Evolutionary conservation across 371 early-diverging fungal species (phyloP).

Genomic region (Apophysomyces trapeziformis): DNA sequence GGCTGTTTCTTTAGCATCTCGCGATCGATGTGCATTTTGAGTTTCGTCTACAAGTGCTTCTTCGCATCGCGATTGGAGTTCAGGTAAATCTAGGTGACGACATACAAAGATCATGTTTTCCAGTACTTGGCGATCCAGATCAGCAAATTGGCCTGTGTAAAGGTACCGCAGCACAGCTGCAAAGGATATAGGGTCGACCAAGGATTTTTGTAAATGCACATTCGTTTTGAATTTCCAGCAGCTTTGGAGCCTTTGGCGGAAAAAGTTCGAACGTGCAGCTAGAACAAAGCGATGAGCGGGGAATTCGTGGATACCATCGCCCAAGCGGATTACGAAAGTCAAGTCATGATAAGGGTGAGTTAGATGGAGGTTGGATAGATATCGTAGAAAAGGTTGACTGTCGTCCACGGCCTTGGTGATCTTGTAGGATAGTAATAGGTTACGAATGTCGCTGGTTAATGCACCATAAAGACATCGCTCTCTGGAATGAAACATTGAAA

Average conservation of each 20-base stretch:
- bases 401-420: constrained; percentile 45
- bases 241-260: constrained; percentile 24
- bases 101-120: constrained; percentile 36
- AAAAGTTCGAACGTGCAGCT: constrained; percentile 35
- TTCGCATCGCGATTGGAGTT: constrained; percentile 24
- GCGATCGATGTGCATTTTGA: constrained; percentile 19
- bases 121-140: constrained; percentile 18
- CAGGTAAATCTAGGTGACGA: constrained; percentile 30
- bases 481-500: constrained; percentile 10
- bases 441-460: constrained; percentile 35
- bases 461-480: constrained; percentile 50
- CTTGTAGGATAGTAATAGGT: constrained; percentile 41
- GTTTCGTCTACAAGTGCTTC: constrained; percentile 10
- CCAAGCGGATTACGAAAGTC: constrained; percentile 28
- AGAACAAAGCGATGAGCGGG: constrained; percentile 40
- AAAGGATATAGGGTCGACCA: constrained; percentile 36
- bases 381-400: constrained; percentile 40
- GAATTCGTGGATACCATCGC: constrained; percentile 23
- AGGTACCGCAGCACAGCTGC: constrained; percentile 35
- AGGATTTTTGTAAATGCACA: constrained; percentile 23
- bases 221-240: constrained; percentile 24
- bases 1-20: constrained; percentile 32
- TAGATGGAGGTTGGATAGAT: constrained; percentile 31
- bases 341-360: constrained; percentile 34
- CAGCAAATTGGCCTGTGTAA: constrained; percentile 39